Evolutionary conservation across 2,329 filamentous ascomycete genomes (phyloP), one percentile per base, ranked within the genome.

Genomic region (Fonsecaea pugnacius): DNA sequence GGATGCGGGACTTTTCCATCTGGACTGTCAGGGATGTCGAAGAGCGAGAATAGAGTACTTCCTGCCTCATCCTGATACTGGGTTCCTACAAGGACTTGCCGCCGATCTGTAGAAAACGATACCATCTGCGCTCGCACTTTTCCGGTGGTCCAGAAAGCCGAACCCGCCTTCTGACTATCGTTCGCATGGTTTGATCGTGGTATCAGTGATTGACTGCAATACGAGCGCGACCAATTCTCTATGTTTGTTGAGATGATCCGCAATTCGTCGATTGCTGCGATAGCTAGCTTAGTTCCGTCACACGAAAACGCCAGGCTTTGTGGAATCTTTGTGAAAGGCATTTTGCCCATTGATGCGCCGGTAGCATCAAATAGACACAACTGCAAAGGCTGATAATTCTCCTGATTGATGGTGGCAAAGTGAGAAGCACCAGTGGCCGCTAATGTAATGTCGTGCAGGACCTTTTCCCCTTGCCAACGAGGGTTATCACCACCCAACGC

Each of bases 231-330:
- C 38, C 55, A 48, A 24, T 32, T 5, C 8, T 10, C 35, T 14
- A 4, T 40, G 1, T 6, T 10, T 18, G 55, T 58, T 18, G 36
- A 43, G 36, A 58, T 48, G 16, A 58, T 48, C 27, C 38, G 27
- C 55, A 58, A 24, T 58, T 58, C 38, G 43, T 14, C 18, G 14
- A 24, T 21, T 48, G 55, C 21, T 14, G 36, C 38, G 21, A 58
- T 27, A 58, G 55, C 55, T 18, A 58, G 55, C 55, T 58, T 18
- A 4, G 55, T 30, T 32, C 55, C 55, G 30, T 48, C 38, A 21
- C 14, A 12, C n/a, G 55, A 58, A 16, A 58, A 58, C 8, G n/a
- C 18, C 12, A 58, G 27, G 24, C 38, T 58, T 35, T 32, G 21
- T 8, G 55, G 55, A 18, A 18, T 18, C 16, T 48, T 48, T 1